These are phyloP conservation scores for Dysphania ambrosioides DNA, from an alignment of 148 eudicot species.

Conservation along the genomic window DNA sequence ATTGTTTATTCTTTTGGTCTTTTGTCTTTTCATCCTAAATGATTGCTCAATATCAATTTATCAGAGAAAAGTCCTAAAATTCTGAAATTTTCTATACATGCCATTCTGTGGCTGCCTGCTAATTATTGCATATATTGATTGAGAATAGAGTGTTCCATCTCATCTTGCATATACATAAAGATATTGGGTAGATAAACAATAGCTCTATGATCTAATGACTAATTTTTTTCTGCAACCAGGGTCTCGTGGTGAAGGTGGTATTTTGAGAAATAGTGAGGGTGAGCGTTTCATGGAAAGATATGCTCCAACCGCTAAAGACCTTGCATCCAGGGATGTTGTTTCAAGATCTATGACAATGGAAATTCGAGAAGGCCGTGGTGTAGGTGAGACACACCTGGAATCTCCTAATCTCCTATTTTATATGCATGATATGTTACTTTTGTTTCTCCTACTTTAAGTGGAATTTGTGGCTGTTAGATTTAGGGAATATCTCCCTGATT, in stretches of 20 bases:
- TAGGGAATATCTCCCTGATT: neutral
- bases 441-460: neutral
- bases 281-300: constrained; percentile 98
- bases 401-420: neutral
- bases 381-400: constrained; percentile 52
- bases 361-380: constrained; percentile 99
- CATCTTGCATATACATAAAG: neutral
- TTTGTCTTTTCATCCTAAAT: neutral
- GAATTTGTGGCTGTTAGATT: neutral
- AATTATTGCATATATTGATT: neutral
- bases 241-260: constrained; percentile 99
- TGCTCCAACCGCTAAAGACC: constrained; percentile 99
- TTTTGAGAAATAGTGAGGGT: constrained; percentile 91
- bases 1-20: neutral
- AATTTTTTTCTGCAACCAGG: constrained; percentile 46
- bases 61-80: neutral
- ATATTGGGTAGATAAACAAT: neutral
- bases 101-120: neutral
- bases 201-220: constrained; percentile 3
- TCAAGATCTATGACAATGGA: constrained; percentile 99
- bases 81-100: neutral
- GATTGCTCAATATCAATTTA: neutral
- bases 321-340: constrained; percentile 96
- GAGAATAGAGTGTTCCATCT: neutral
- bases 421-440: neutral